These are phyloP conservation scores for Pseudophaeomoniella oleicola DNA, from an alignment of 2,329 filamentous ascomycete species.

Conservation along the genomic window DNA sequence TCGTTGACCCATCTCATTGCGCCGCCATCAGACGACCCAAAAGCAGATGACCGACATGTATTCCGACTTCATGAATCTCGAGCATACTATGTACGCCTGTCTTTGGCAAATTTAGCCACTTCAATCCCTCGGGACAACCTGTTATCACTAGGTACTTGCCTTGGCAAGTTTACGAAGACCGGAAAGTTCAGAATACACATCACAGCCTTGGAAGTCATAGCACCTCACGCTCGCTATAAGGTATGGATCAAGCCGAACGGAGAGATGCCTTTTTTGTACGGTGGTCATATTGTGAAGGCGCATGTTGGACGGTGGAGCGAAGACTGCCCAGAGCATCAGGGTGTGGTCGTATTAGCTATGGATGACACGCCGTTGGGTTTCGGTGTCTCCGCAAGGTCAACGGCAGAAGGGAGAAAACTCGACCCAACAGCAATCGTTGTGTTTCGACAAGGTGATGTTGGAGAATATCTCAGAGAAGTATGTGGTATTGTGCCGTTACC, in stretches of 20 bases:
- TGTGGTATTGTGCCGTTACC: slow-evolving; percentile 4
- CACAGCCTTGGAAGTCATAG: slow-evolving; percentile 77
- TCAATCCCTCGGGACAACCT: slow-evolving; percentile 70
- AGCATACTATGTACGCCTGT: slow-evolving; percentile 84
- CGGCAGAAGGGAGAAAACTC: slow-evolving; percentile 64
- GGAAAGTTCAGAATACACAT: slow-evolving; percentile 93
- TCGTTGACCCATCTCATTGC: slow-evolving; percentile 76
- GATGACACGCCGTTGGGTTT: slow-evolving; percentile 82
- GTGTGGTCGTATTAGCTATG: slow-evolving; percentile 81
- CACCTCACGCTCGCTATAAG: slow-evolving; percentile 87
- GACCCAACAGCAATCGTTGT: slow-evolving; percentile 83
- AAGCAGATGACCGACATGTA: slow-evolving; percentile 62
- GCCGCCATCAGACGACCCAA: slow-evolving; percentile 51
- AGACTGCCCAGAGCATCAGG: slow-evolving; percentile 85
- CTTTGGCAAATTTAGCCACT: slow-evolving; percentile 80
- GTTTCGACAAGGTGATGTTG: slow-evolving; percentile 86
- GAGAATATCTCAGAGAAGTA: slow-evolving; percentile 79
- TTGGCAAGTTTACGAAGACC: slow-evolving; percentile 93
- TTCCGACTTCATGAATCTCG: slow-evolving; percentile 71
- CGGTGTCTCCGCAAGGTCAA: slow-evolving; percentile 77
- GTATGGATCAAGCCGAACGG: slow-evolving; percentile 94
- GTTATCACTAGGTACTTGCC: slow-evolving; percentile 74
- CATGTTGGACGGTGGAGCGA: slow-evolving; percentile 76
- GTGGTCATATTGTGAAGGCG: slow-evolving; percentile 73
- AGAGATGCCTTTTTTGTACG: slow-evolving; percentile 95